Base-by-base conservation (phyloP, 768 basidiomycete species). In the Tulasnella sp. region DNA sequence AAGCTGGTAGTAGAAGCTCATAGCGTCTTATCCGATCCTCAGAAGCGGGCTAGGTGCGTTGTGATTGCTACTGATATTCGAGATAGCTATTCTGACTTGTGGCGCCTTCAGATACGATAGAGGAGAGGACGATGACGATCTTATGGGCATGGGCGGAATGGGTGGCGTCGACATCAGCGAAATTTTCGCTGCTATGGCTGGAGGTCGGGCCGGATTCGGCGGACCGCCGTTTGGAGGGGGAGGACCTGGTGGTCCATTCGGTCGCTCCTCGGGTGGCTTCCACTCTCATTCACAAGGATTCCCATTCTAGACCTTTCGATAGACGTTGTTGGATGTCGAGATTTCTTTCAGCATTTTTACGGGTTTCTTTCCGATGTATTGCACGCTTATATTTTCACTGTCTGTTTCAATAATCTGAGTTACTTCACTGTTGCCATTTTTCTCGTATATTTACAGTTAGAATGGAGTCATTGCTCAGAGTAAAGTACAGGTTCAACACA, bases 1-100 rank as follows among this genome's bases (percentile, higher is more conserved):
- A 95, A 96, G 65, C 73, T 89, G 19, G 80, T 88, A 27, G 77
- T 71, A 0, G 89, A 90, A 64, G 85, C 87, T 2, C 73, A 91
- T 56, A 74, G 77, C 6, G 81, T 91, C 3, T 77, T 91, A 2
- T 87, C 84, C 0, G 89, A 91, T 58, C 73, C 85, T 1, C 69
- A 68, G 9, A 70, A 79, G 37, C 73, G 86, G 35, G 72, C 79
- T 58, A 75, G 86, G 34, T 46, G n/a, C n/a, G n/a, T 35, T 10
- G 34, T 35, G 34, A 12, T 35, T 35, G 12, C 19, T 12, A 12
- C 12, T 19, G 34, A 35, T 35, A 12, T 12, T 10, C 12, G 34
- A 35, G 34, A 12, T 12, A 13, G 49, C 32, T 47, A 13, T 2
- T 29, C 33, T 55, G n/a, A 51, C 56, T 12, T 32, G 19, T 13